These are phyloP conservation scores for Rhodosporidiobolus sp. DNA, from an alignment of 768 basidiomycete genomes.

Conservation along the genomic window DNA sequence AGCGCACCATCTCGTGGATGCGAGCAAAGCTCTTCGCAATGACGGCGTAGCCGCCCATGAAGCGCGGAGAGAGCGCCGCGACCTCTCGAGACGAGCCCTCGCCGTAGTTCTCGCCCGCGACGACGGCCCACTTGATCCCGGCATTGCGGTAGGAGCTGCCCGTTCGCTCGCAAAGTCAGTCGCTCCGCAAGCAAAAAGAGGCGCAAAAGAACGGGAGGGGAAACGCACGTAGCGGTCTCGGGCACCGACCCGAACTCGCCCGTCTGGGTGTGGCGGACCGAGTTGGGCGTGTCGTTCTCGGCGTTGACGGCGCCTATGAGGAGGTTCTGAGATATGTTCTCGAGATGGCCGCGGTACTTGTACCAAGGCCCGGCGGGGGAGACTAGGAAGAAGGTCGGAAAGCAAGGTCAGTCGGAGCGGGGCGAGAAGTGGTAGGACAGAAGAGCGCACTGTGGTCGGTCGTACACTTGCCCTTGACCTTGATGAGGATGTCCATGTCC, in stretches of 20 bases:
- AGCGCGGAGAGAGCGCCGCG: constrained; percentile 94
- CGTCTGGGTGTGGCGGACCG: constrained; percentile 61
- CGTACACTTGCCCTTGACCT: constrained; percentile 94
- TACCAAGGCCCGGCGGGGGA: constrained; percentile 98
- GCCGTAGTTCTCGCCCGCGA: constrained; percentile 67
- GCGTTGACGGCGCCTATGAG: constrained; percentile 78
- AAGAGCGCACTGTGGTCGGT: constrained; percentile 57
- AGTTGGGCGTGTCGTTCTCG: constrained; percentile 94
- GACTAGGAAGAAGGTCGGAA: constrained; percentile 29
- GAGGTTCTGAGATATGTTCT: constrained; percentile 64
- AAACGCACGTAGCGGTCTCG: constrained; percentile 59
- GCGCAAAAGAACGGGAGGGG: too few relatives aligned
- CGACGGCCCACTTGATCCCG: constrained; percentile 1
- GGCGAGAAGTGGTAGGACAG: constrained; percentile 56
- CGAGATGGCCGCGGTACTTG: constrained; percentile 97
- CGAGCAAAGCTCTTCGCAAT: too few relatives aligned
- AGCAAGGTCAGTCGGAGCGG: constrained; percentile 65
- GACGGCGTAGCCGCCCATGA: constrained; percentile 25
- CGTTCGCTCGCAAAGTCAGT: too few relatives aligned
- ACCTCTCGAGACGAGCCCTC: constrained; percentile 98
- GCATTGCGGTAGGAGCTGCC: too few relatives aligned
- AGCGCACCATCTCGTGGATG: too few relatives aligned
- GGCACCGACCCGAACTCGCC: constrained; percentile 84
- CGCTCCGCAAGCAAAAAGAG: too few relatives aligned
- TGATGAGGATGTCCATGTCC: constrained; percentile 90